Conservation (phyloP, 345 rosid genomes). For the Leavenworthia alabamica region DNA sequence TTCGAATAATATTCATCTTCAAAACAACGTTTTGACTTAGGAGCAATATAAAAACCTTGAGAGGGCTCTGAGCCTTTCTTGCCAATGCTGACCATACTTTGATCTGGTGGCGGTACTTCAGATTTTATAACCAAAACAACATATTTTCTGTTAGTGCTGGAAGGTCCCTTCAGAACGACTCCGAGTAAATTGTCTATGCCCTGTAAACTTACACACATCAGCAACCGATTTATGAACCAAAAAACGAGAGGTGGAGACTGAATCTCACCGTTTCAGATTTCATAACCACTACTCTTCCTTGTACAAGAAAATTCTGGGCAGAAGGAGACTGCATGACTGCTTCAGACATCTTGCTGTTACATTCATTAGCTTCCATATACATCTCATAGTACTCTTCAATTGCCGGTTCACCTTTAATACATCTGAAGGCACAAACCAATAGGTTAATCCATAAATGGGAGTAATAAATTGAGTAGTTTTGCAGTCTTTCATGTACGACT, state of each 20-base stretch:
- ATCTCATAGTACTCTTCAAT: conserved; percentile 85
- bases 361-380: conserved; percentile 51
- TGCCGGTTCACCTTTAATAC: conserved; percentile 87
- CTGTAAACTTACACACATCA: conserved; percentile 35
- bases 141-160: conserved; percentile 46
- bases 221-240: conserved; percentile 10
- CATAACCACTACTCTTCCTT: conserved; percentile 83
- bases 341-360: conserved; percentile 43
- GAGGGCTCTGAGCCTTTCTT: conserved; percentile 45
- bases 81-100: conserved; percentile 43
- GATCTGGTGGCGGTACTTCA: conserved; percentile 43
- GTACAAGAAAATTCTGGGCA: conserved; percentile 40
- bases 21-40: conserved; percentile 65
- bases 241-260: conserved; percentile 12
- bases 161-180: conserved; percentile 56
- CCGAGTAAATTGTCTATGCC: conserved; percentile 81
- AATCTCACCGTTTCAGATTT: conserved; percentile 68
- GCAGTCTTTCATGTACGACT: background rate
- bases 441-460: background rate
- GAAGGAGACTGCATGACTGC: conserved; percentile 57
- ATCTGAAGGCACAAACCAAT: conserved; percentile 41
- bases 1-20: conserved; percentile 53
- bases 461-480: background rate
- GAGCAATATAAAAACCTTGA: conserved; percentile 53
- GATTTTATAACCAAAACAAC: conserved; percentile 75